Evolutionary conservation across 1,139 yeast genomes (phyloP), one percentile per base, ranked within the genome.

Genomic region (Yamadazyma buinensis): DNA sequence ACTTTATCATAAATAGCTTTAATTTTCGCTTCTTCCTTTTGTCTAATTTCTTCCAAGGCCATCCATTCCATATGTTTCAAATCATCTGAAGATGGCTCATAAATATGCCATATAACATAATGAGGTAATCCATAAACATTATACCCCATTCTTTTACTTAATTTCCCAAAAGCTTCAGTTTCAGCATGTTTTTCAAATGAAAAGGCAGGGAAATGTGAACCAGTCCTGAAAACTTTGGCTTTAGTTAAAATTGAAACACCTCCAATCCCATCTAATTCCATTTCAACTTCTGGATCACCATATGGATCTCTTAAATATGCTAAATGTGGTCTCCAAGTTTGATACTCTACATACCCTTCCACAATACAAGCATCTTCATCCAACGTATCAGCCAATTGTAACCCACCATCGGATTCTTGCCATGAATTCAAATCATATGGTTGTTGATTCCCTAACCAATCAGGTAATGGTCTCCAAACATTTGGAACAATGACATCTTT

Each of bases 51-150:
- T 58, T 87, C 95, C 50, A 84, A 77, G 1, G 95, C 95, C 95
- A 87, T 84, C 95, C 95, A 86, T 55, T 84, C 95, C 95, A 87
- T 87, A 55, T 87, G 95, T 61, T 85, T 83, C 61, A 84, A 67
- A 63, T 85, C 95, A 51, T 84, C 95, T 3, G 80, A 72, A 7
- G 90, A 81, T 15, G 95, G 95, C 58, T 86, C 96, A 57, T 85
- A 86, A 41, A 86, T 82, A 57, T 86, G 96, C 96, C 95, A 86
- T 42, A 86, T 82, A 28, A 85, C 92, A 54, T 87, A 86, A 60
- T 86, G 95, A 6, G 95, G 95, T 46, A 86, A 67, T 0, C 96
- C 95, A 35, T 80, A 77, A 14, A 86, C 95, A 7, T 80, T 72
- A 54, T 72, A 83, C 7, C 90, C 90, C 94, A 86, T 84, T 51